phyloP scores from a whole-genome alignment of 352 stramenopile genomes.

The Globisporangium solare region DNA sequence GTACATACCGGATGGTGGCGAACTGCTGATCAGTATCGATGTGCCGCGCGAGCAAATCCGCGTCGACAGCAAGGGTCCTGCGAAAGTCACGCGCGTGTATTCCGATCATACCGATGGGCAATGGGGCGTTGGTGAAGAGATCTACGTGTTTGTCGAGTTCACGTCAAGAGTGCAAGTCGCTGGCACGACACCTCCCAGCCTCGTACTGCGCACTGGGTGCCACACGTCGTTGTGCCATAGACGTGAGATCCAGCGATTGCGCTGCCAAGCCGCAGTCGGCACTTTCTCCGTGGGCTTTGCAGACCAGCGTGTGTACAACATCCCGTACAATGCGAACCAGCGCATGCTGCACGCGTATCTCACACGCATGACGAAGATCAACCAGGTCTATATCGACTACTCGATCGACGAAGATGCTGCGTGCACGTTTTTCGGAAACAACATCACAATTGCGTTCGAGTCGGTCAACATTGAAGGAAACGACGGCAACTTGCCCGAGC shows the following conservation, averaged over 20 bases:
- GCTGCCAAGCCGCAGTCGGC: constrained; percentile 52
- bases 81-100: constrained; percentile 63
- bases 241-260: constrained; percentile 57
- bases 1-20: constrained; percentile 62
- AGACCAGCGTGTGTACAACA: constrained; percentile 49
- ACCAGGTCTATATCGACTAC: constrained; percentile 54
- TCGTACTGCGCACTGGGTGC: constrained; percentile 57
- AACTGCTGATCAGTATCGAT: constrained; percentile 60
- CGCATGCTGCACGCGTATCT: constrained; percentile 46
- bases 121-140: constrained; percentile 55
- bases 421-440: constrained; percentile 79
- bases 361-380: constrained; percentile 56
- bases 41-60: constrained; percentile 50
- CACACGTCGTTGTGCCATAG: constrained; percentile 38
- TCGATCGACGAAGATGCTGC: constrained; percentile 48
- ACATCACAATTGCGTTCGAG: constrained; percentile 75
- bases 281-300: constrained; percentile 65
- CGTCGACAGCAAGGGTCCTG: constrained; percentile 42
- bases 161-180: constrained; percentile 63
- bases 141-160: constrained; percentile 66
- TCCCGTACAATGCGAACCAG: constrained; percentile 51
- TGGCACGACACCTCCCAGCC: constrained; percentile 24
- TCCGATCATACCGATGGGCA: constrained; percentile 38
- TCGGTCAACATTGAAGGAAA: constrained; percentile 59
- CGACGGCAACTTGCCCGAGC: constrained; percentile 60